These are phyloP conservation scores for Pythium utonaiense DNA, from an alignment of 352 stramenopile species.

Conservation along the genomic window DNA sequence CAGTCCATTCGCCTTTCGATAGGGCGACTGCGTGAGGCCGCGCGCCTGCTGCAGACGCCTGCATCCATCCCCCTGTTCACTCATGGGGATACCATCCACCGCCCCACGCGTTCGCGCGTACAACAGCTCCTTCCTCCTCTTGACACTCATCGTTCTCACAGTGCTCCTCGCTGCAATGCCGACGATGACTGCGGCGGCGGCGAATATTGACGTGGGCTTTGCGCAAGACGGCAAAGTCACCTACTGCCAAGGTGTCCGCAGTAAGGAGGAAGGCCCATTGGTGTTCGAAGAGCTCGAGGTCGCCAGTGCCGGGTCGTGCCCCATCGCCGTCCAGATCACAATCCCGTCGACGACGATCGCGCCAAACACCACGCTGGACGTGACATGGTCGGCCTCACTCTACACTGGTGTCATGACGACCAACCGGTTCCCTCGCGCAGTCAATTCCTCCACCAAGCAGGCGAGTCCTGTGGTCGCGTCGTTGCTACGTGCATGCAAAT, in stretches of 20 bases:
- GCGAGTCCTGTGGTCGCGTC: conserved; percentile 39
- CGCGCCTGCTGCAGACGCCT: not conserved
- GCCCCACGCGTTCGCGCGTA: not conserved
- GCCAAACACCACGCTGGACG: conserved; percentile 33
- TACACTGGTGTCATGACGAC: conserved; percentile 23
- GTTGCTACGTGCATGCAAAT: conserved; percentile 54
- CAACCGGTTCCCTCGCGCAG: conserved; percentile 55
- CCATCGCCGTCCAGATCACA: conserved; percentile 46
- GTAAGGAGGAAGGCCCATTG: conserved; percentile 27
- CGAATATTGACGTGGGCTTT: conserved; percentile 14
- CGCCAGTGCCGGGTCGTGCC: conserved; percentile 52
- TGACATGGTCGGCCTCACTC: conserved; percentile 41
- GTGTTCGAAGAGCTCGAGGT: conserved; percentile 39
- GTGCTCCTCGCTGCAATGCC: not conserved
- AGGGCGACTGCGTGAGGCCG: too few species aligned
- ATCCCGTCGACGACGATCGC: conserved; percentile 32
- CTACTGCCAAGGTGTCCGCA: conserved; percentile 62
- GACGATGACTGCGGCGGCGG: not conserved
- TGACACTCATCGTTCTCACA: not conserved
- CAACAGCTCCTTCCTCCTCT: too few species aligned
- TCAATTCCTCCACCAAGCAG: conserved; percentile 39
- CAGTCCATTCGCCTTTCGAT: too few species aligned
- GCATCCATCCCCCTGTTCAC: not conserved
- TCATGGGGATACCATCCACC: not conserved
- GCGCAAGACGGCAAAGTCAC: conserved; percentile 35